Evolutionary conservation across 2,329 filamentous ascomycete genomes (phyloP), one percentile per base, ranked within the genome.

Genomic region (Trichoderma sp.): DNA sequence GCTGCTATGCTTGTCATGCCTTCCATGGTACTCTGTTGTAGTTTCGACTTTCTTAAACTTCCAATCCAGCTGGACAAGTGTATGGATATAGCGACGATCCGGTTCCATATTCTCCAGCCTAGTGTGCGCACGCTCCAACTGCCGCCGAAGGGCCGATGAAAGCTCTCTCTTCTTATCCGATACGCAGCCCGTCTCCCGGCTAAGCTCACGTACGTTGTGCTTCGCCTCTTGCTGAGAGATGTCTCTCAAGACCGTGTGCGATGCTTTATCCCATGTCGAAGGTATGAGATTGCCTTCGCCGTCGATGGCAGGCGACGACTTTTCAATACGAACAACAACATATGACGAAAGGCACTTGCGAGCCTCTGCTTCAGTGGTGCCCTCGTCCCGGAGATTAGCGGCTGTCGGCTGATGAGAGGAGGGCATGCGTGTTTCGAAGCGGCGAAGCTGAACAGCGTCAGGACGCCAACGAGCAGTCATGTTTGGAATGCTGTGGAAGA

Each of bases 61-160:
- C 30, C 79, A 79, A 46, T 85, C 80, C 7, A 86, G 74, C 73
- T 86, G 84, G 16, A 76, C 81, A 5, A 86, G 74, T 18, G 76
- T 75, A 69, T 81, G 82, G 30, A 78, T 73, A 68, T 77, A 86
- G 6, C 79, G 78, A 2, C 54, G 66, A 46, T 85, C 82, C 3
- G 51, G 65, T 18, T 85, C 82, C 5, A 49, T 46, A 2, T 65
- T 43, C 18, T 77, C 73, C 11, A 85, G 75, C 1, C 77, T 71
- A 7, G 78, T 73, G 43, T 80, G 77, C 0, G 79, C 78, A 13
- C 61, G 70, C 65, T 84, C 81, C 10, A 86, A 72, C 66, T 86
- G 84, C 3, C 75, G 74, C 68, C 81, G 80, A 26, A 84, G 77
- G 2, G 74, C 70, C 0, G 76, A 69, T 3, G 73, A 76, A 30